A percentile compares a stretch with the other conserved stretches of the same genome.
phyloP scores from a whole-genome alignment of 306 rosid species.

The Prunus mira region DNA sequence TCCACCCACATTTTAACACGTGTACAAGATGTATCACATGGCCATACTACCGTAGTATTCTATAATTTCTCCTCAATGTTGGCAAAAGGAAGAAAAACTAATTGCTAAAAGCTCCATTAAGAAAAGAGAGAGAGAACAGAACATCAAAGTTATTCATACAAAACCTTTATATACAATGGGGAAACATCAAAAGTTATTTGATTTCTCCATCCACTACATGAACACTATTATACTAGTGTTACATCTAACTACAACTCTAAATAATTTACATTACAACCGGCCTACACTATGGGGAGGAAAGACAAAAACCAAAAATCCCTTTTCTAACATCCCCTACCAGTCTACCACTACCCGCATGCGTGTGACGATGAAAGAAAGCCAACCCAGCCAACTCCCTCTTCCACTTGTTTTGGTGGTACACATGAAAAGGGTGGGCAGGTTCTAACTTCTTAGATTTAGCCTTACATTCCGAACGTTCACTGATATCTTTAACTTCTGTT shows the following conservation, averaged over 20 bases:
- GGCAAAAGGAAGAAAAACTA: no score
- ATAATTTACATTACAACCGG: constrained; percentile 5
- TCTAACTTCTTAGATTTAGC: constrained; percentile 28
- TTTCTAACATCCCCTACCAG: no score
- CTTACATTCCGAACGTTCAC: constrained; percentile 37
- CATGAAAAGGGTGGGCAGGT: background rate
- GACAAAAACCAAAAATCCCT: background rate
- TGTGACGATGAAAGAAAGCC: background rate
- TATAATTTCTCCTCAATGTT: no score
- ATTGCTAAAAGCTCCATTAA: no score
- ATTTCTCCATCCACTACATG: background rate
- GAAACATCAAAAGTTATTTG: background rate
- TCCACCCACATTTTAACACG: no score
- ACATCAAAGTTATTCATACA: background rate
- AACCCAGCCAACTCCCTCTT: constrained; percentile 8
- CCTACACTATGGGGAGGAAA: background rate
- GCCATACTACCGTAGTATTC: no score
- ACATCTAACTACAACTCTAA: background rate
- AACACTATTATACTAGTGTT: background rate
- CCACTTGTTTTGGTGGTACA: background rate
- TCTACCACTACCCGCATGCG: background rate
- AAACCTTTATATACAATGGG: background rate
- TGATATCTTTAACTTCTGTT: constrained; percentile 34
- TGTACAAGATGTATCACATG: no score
- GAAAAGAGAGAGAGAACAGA: background rate